A percentile compares a stretch with the other conserved stretches of the same genome.
Conservation (phyloP, 1,284 basidiomycete species). For the Sporisorium iseilematis-ciliati region DNA sequence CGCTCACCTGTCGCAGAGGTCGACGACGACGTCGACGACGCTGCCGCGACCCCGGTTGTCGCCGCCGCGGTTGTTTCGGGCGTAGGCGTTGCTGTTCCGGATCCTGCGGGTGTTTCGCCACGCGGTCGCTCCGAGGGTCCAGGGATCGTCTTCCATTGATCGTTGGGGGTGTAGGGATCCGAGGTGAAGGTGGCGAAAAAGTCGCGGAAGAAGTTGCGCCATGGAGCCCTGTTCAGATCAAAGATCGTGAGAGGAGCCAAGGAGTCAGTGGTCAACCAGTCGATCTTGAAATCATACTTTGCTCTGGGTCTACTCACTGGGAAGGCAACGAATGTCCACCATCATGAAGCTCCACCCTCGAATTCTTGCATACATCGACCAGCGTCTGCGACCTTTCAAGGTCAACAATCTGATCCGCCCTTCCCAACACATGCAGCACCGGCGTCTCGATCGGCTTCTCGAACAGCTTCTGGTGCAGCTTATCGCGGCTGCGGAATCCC, state of each 20-base stretch:
- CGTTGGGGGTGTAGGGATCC: slow-evolving; percentile 45
- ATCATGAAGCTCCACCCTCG: slow-evolving; percentile 65
- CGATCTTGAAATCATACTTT: not conserved
- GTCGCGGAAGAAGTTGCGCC: slow-evolving; percentile 67
- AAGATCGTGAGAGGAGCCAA: not conserved
- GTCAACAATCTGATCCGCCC: slow-evolving; percentile 58
- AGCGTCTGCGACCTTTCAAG: slow-evolving; percentile 59
- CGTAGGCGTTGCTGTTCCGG: slow-evolving; percentile 48
- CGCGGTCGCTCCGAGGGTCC: slow-evolving; percentile 49
- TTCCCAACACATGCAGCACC: slow-evolving; percentile 59
- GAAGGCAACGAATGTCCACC: slow-evolving; percentile 67
- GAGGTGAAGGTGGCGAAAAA: slow-evolving; percentile 55
- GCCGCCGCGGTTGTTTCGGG: slow-evolving; percentile 24
- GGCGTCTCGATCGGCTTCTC: slow-evolving; percentile 60
- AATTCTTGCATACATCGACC: slow-evolving; percentile 52
- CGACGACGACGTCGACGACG: slow-evolving; percentile 13
- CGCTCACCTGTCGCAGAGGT: slow-evolving; percentile 46
- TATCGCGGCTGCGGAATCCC: slow-evolving; percentile 62
- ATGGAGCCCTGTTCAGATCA: slow-evolving; percentile 51
- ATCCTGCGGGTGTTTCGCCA: slow-evolving; percentile 48
- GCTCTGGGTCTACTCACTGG: slow-evolving; percentile 30
- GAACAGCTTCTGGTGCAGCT: slow-evolving; percentile 53
- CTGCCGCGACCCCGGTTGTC: slow-evolving; percentile 3
- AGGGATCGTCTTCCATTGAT: slow-evolving; percentile 41
- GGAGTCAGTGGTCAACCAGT: not conserved